Evolutionary conservation across 192 early-diverging fungal genomes (phyloP).

Genomic region (Physocladia obscura): DNA sequence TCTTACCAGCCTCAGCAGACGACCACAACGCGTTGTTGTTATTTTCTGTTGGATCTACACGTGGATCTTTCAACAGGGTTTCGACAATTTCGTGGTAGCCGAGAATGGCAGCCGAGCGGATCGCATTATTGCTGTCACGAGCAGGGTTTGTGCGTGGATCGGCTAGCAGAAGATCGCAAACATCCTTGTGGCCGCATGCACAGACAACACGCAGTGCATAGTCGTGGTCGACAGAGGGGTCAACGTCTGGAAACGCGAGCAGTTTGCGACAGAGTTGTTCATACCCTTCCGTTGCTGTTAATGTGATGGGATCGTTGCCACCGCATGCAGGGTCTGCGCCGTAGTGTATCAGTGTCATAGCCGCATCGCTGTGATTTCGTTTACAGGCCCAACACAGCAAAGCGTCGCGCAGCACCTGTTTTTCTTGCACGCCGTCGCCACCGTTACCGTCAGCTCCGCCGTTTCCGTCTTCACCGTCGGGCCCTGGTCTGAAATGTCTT

Average conservation of each 20-base stretch:
- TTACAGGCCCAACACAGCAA: not conserved
- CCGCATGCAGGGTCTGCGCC: not conserved
- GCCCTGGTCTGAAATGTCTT: too few species aligned
- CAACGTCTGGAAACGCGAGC: not conserved
- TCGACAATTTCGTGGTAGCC: not conserved
- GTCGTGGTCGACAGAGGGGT: not conserved
- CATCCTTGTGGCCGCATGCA: not conserved
- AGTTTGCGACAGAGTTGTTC: not conserved
- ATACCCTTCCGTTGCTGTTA: not conserved
- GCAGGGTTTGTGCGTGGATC: not conserved
- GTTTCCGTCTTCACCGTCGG: too few species aligned
- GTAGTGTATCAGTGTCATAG: not conserved
- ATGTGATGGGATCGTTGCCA: not conserved
- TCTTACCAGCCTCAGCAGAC: not conserved
- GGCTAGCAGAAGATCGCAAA: not conserved
- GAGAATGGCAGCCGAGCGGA: slow-evolving; percentile 1
- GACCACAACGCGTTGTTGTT: not conserved
- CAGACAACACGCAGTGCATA: not conserved
- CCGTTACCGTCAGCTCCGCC: too few species aligned
- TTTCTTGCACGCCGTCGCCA: too few species aligned
- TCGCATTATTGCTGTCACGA: not conserved
- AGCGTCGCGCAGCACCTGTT: too few species aligned
- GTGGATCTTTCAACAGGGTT: not conserved
- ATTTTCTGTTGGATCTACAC: not conserved
- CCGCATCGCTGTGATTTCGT: not conserved